Base-by-base conservation (phyloP, 2,329 filamentous ascomycete genomes). In the Hirsutella thompsonii region DNA sequence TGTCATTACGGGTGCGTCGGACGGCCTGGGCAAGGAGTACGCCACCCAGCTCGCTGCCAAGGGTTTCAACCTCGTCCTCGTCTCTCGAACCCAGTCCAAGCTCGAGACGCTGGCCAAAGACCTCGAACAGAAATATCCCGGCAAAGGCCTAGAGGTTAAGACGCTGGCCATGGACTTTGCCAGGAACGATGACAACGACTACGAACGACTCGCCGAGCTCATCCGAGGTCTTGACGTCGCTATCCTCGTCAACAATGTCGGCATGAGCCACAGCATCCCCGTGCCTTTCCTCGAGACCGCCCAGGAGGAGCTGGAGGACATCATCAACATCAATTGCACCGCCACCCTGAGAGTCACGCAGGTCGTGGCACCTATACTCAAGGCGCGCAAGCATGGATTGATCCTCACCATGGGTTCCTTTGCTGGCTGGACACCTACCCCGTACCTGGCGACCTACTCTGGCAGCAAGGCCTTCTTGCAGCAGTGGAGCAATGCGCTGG, bases 381-480 rank as follows among this genome's bases (percentile, higher is more conserved):
- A 84, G 45, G 71, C 81, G 58, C 83, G 89, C 54, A 87, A 84
- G 65, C 79, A 80, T 43, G 92, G 93, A 20, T 72, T 98, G 29
- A 87, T 98, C 55, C 70, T 98, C 42, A 98, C 90, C 44, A 95
- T 98, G 89, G 92, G 90, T 37, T 95, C 89, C 10, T 94, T 96
- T 58, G 92, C 83, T 46, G 93, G 92, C 50, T 82, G 93, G 64
- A 77, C 92, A 46, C 92, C 92, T 8, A 94, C 87, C 1, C 89
- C 93, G 5, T 79, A 92, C 41, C 75, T 98, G 36, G 92, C 92
- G 11, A 96, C 92, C 3, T 98, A 98, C 72, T 93, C 86, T 36
- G 92, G 92, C 49, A 92, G 83, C 76, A 98, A 98, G 68, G 90
- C 92, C 1, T 98, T 98, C 74, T 73, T 98, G 38, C 90, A 96